Evolutionary conservation across 352 stramenopile genomes (phyloP), one percentile per base, ranked within the genome.

Genomic region (Phytophthora ramorum): DNA sequence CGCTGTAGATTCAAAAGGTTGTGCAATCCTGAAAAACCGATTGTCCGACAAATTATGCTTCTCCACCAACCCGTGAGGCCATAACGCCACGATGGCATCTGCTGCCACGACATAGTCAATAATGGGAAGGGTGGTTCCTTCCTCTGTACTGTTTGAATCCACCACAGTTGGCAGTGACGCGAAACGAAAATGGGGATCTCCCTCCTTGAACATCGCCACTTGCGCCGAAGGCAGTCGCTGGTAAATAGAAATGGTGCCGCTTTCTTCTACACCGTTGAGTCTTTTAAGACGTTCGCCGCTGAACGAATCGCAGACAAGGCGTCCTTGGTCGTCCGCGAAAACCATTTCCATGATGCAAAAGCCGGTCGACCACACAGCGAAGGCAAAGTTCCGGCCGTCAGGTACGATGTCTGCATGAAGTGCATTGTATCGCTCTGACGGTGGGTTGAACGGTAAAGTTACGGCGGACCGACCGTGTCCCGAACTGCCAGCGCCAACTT

Each of bases 311-410:
- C 65, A 69, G 30, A 59, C 44, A 35, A 79, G 44, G 17, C 71
- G 74, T n/a, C 56, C 52, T 19, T 66, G 48, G 4, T 67, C 45
- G 44, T 65, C 57, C 8, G 63, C 58, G 14, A 78, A 66, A 37
- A 82, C 64, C 9, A 75, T 43, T 34, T 82, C 74, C 48, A 82
- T 30, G 46, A 79, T 70, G 45, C 59, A 78, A 59, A 78, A 80
- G 0, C 71, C 75, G 14, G 54, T 83, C 22, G 75, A 78, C 51
- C 75, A 80, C 22, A 83, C 71, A 26, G 62, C 45, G 44, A 80
- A 78, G 13, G 60, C 32, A 24, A 83, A 53, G 43, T 57, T 71
- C 17, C 75, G 68, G 19, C 57, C 70, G 20, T 62, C 41, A 28
- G 9, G 14, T 34, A 48, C 26, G 30, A 41, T 54, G 13, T 68